Evolutionary conservation across 225 moss, liverwort and hornwort genomes (phyloP), one percentile per base, ranked within the genome.

Genomic region (Pseudoscleropodium purum): DNA sequence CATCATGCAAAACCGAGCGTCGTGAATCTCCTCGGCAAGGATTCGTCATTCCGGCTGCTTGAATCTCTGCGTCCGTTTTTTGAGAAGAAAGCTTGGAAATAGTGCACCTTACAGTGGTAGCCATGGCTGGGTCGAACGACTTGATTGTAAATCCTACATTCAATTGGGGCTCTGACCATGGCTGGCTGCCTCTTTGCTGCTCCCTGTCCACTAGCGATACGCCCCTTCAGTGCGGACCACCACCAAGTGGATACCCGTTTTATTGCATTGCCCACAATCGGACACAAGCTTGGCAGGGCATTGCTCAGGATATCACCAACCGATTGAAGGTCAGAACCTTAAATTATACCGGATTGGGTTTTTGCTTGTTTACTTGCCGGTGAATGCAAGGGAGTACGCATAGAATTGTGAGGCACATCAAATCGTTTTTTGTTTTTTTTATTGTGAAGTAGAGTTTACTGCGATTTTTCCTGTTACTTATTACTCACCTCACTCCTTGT

Each of bases 201-300:
- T 92, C 93, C 15, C 85, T 97, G 77, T 92, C 95, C 54, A 89
- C 95, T 76, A 90, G 90, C 54, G 91, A 92, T 66, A 80, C 29
- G 33, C 87, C 88, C 51, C 93, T 88, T 81, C 93, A 68, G 75
- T 95, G 94, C 67, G 95, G 92, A 54, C 86, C 91, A 36, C 92
- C 95, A 74, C 91, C 92, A 39, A 93, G 91, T 87, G 94, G 92
- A 29, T 87, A 93, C 62, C 92, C 66, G 47, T 95, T 93, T 80
- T 97, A 93, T 78, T 95, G 97, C 91, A 86, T 93, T 85, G 96
- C 96, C 27, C 93, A 93, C 86, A 95, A 90, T 69, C 96, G 98
- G 79, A 96, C 93, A 27, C 94, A 96, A 81, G 41, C 89, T 51
- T 98, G 98, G 98, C 95, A 98, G 85, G 98, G 98, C 54, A 91